phyloP scores from a whole-genome alignment of 352 stramenopile species.

The Globisporangium ultimum region DNA sequence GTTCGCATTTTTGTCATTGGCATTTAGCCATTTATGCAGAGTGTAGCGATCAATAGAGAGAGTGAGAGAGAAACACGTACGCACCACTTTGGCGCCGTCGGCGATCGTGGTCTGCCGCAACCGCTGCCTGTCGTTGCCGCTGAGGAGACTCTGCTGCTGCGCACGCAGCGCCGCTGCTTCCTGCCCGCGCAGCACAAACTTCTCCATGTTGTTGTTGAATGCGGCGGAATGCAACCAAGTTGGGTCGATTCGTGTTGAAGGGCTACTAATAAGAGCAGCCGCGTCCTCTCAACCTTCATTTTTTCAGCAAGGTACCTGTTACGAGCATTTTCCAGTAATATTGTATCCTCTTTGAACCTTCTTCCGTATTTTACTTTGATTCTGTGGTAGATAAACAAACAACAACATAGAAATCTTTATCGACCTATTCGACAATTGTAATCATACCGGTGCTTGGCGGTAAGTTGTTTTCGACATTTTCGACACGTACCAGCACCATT shows the following conservation, averaged over 20 bases:
- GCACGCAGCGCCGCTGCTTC: conserved; percentile 30
- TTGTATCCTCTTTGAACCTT: too few relatives aligned
- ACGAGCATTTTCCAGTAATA: too few relatives aligned
- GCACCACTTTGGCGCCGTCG: conserved; percentile 64
- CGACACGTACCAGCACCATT: neutral
- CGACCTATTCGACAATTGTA: neutral
- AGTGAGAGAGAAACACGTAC: neutral
- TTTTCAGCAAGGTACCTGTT: too few relatives aligned
- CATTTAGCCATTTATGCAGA: neutral
- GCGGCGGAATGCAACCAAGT: neutral
- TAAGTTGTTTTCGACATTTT: neutral
- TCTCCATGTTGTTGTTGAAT: conserved; percentile 39
- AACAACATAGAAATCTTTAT: too few relatives aligned
- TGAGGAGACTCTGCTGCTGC: conserved; percentile 1
- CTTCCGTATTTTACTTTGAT: too few relatives aligned
- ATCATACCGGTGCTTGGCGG: neutral
- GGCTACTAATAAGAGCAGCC: too few relatives aligned
- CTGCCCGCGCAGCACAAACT: conserved; percentile 56
- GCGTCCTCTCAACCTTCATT: too few relatives aligned
- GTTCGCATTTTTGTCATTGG: neutral
- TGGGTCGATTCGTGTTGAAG: neutral
- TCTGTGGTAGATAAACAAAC: too few relatives aligned
- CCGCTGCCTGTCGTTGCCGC: conserved; percentile 19
- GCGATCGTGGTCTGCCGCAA: conserved; percentile 64
- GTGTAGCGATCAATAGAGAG: neutral